Base-by-base conservation (phyloP, 2,329 filamentous ascomycete genomes). In the Diaporthe ampelina region DNA sequence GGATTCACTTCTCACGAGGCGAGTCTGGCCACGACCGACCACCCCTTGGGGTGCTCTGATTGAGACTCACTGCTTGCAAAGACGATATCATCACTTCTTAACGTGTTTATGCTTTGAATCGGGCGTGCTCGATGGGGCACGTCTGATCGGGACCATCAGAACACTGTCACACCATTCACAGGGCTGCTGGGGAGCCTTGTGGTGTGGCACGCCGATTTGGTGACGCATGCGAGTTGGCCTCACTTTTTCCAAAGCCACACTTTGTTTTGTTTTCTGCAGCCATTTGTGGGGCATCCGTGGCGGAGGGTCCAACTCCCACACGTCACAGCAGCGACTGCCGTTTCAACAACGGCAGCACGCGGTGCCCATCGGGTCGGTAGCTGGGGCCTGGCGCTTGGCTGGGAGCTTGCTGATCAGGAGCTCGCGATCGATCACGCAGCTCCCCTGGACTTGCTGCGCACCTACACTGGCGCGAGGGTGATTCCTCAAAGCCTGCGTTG, bases 341-440 rank as follows among this genome's bases (percentile, higher is more conserved):
- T 61, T 61, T 71, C 57, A 61, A 54, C 32, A 61, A 45, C 48
- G 24, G 56, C 57, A 71, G 69, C 69, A 71, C 45, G 69, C 69
- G 69, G 57, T 52, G 69, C 69, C 57, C 69, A 71, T 63, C 69
- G 69, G 69, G 32, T 71, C 69, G 69, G 69, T 71, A 71, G 69
- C 69, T 63, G 69, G 69, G 69, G 69, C 69, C 69, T 63, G 69
- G 69, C 57, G 69, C 69, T 61, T 40, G 69, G 69, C 57, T 61
- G 45, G 69, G 56, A 24, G 69, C 24, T 21, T 32, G 40, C 19
- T 52, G 57, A 32, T 71, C 57, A 71, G 69, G 69, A 71, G 29
- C 69, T 61, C 32, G 56, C 57, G 21, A 71, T n/a, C 35, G 43
- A 71, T 61, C 69, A 52, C 4, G 32, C 24, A 15, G 69, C 32